Evolutionary conservation across 768 basidiomycete species (phyloP).

Genomic region (Hortiboletus campestris): DNA sequence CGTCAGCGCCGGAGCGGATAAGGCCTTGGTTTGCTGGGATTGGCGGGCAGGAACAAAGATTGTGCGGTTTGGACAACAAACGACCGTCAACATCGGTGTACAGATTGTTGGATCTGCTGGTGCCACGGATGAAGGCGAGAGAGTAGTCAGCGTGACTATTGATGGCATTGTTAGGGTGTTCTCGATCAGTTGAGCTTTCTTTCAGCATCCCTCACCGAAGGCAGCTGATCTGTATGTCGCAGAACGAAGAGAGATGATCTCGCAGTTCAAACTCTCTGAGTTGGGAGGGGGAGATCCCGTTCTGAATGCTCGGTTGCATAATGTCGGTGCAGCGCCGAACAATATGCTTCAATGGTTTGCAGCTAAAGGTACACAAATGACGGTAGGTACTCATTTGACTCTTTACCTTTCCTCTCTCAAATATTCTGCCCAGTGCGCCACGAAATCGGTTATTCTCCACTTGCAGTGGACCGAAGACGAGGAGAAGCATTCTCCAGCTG

Average conservation of each 20-base stretch:
- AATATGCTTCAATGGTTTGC: conserved; percentile 96
- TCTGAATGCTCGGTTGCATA: conserved; percentile 63
- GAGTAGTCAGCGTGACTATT: conserved; percentile 88
- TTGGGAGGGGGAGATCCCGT: conserved; percentile 67
- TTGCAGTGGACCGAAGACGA: conserved; percentile 81
- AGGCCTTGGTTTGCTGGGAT: conserved; percentile 83
- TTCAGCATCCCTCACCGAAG: background rate
- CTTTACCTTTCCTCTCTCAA: background rate
- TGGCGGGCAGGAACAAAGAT: conserved; percentile 89
- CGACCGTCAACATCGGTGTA: conserved; percentile 87
- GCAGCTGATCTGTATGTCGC: conserved; percentile 5
- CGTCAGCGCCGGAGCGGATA: conserved; percentile 77
- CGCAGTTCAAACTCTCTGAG: conserved; percentile 84
- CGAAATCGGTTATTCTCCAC: conserved; percentile 82
- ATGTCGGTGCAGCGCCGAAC: conserved; percentile 78
- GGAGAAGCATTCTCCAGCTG: conserved; percentile 14
- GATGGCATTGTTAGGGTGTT: conserved; percentile 90
- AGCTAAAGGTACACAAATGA: conserved; percentile 87
- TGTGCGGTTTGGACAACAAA: conserved; percentile 89
- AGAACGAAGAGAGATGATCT: conserved; percentile 83
- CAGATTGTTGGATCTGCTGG: conserved; percentile 64
- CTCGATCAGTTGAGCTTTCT: conserved; percentile 69
- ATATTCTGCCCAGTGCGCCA: conserved; percentile 65
- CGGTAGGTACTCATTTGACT: conserved; percentile 46
- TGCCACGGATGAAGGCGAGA: conserved; percentile 58